Base-by-base conservation (phyloP, 2,329 filamentous ascomycete species). In the Epichloe scottii region DNA sequence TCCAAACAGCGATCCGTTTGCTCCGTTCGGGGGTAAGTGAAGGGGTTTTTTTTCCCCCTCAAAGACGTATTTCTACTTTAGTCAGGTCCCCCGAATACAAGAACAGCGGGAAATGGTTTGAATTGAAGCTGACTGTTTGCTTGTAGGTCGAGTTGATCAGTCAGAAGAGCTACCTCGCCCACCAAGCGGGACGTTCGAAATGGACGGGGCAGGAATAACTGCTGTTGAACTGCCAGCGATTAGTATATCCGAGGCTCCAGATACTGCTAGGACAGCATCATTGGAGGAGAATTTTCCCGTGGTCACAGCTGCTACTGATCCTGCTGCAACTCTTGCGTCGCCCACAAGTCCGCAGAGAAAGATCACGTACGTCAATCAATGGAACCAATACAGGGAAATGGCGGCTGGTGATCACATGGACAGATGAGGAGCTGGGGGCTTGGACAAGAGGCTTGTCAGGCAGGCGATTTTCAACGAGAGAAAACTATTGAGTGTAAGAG, bases 21-120 rank as follows among this genome's bases (percentile, higher is more conserved):
- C 68, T 2, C 65, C 68, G 11, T 73, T 73, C 61, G 70, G 71
- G 64, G 71, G 72, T 73, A 58, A 59, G 63, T 54, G 34, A 21
- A 34, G 44, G n/a, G n/a, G n/a, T n/a, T n/a, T n/a, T 6, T 46
- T 17, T 10, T 5, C 8, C 26, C 10, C 3, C 26, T 30, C 26
- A 30, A 30, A 30, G 26, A 30, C 26, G 26, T 30, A 4, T 11
- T 10, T 30, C 26, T 30, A 4, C 8, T 30, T 4, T 30, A 30
- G 26, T 30, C 26, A 30, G 26, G 26, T 30, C 26, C 26, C 26
- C 10, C 26, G 3, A 30, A 10, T 30, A 30, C 8, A 10, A 30
- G 26, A 11, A 10, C 8, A 30, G 26, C 26, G 26, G 26, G 8
- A 4, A 11, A 30, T 4, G 8, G 26, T 30, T 11, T 10, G 26